These are phyloP conservation scores for Athelia psychrophila DNA, from an alignment of 1,284 basidiomycete species.

Conservation along the genomic window DNA sequence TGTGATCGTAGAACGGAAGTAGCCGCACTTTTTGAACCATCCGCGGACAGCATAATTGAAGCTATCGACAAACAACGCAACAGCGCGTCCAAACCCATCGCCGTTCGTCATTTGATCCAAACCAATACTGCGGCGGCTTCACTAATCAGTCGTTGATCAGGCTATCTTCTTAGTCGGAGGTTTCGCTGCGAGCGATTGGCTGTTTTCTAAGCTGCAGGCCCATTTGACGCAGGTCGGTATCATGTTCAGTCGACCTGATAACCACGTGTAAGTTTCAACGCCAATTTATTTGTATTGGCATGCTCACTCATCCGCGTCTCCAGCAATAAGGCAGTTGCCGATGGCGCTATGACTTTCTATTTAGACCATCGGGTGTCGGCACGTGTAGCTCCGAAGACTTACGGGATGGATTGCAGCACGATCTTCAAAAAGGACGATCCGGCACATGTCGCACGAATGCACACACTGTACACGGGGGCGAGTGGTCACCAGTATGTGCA, in stretches of 20 bases:
- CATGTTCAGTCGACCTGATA: slow-evolving; percentile 40
- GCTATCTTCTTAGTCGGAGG: slow-evolving; percentile 36
- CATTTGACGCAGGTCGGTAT: slow-evolving; percentile 26
- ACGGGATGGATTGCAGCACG: slow-evolving; percentile 27
- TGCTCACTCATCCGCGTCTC: not conserved
- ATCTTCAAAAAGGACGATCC: slow-evolving; percentile 21
- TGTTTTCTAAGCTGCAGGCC: slow-evolving; percentile 24
- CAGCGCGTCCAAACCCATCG: slow-evolving; percentile 21
- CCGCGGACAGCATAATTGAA: slow-evolving; percentile 27
- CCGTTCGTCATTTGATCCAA: slow-evolving; percentile 12
- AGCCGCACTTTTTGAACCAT: slow-evolving; percentile 38
- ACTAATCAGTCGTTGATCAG: slow-evolving; percentile 16
- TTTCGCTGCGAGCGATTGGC: slow-evolving; percentile 37
- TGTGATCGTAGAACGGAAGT: slow-evolving; percentile 22
- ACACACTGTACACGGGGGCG: slow-evolving; percentile 11
- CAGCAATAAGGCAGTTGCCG: slow-evolving; percentile 43
- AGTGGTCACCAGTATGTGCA: slow-evolving; percentile 30
- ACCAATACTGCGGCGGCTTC: not conserved
- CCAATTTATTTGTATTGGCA: not conserved
- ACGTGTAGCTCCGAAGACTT: slow-evolving; percentile 31
- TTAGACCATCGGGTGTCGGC: slow-evolving; percentile 34
- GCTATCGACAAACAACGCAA: slow-evolving; percentile 29
- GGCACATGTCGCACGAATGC: slow-evolving; percentile 25
- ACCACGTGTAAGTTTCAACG: slow-evolving; percentile 35
- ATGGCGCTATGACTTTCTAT: slow-evolving; percentile 39